Conservation (phyloP, 306 rosid genomes). For the Lathyrus sativus region DNA sequence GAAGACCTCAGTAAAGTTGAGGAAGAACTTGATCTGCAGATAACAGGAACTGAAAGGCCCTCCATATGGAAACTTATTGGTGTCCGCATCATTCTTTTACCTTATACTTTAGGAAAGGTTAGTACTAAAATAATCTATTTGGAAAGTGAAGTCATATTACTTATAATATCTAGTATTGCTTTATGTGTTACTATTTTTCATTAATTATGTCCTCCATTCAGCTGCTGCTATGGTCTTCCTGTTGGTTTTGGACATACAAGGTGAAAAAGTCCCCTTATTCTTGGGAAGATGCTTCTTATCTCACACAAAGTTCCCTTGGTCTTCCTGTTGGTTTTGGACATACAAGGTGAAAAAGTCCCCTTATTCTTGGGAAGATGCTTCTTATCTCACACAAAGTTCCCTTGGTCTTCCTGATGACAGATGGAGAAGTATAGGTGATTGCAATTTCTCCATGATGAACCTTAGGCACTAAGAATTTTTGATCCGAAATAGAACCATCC, state of each 20-base stretch:
- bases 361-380: no score
- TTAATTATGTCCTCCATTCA: conserved; percentile 45
- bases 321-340: no score
- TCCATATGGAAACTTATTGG: conserved; percentile 78
- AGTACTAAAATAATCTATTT: conserved; percentile 33
- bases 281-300: conserved; percentile 90
- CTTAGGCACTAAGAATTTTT: conserved; percentile 11
- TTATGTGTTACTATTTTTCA: conserved; percentile 26
- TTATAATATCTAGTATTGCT: conserved; percentile 26
- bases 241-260: conserved; percentile 95
- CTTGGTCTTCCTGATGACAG: conserved; percentile 53
- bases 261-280: conserved; percentile 67
- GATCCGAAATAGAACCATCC: conserved; percentile 18
- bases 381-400: no score
- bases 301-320: conserved; percentile 79
- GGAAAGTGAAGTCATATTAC: conserved; percentile 29
- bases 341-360: no score
- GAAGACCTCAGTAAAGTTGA: conserved; percentile 71
- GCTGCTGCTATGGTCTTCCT: conserved; percentile 75
- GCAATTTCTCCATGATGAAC: not conserved
- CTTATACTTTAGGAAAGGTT: conserved; percentile 91
- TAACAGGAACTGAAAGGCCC: conserved; percentile 83
- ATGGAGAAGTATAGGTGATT: conserved; percentile 76
- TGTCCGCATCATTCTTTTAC: conserved; percentile 76
- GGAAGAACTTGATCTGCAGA: conserved; percentile 81